Evolutionary conservation across 78 protist genomes (phyloP), one percentile per base, ranked within the genome.

Genomic region (Pigoraptor vietnamica): DNA sequence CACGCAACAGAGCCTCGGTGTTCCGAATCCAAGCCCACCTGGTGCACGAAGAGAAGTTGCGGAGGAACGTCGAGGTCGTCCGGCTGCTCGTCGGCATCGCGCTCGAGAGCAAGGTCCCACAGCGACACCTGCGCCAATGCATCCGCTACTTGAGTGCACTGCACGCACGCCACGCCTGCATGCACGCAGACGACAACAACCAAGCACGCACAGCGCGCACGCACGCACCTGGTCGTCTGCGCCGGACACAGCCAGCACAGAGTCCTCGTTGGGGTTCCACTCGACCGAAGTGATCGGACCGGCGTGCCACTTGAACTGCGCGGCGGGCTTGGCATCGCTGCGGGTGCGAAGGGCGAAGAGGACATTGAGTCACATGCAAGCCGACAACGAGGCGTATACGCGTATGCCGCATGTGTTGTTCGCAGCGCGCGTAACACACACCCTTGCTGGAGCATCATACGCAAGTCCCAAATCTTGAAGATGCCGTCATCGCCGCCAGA

Each of bases 401-500:
- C n/a, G n/a, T n/a, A n/a, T n/a, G n/a, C n/a, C n/a, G n/a, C n/a
- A n/a, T n/a, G n/a, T n/a, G n/a, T 21, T 48, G 67, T 48, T 48
- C 67, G 67, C 6, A 21, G 67, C 6, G 67, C 29, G 67, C 6
- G 14, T 48, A 14, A 6, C 6, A 6, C 14, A 21, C 67, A 48
- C n/a, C 38, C 81, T n/a, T 93, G 79, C 87, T 36, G 35, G 33
- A 79, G n/a, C 81, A 96, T 92, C 37, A 23, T 92, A 40, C 99
- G 95, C 1, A 98, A 90, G 88, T 98, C 99, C 99, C 99, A 98
- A 1, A 98, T 92, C 37, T 88, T 24, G 55, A 98, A 94, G n/a
- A 81, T 79, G 39, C 99, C 99, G 67, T 94, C 98, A 90, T 98
- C 99, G 33, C 95, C 94, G 79, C 99, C 99, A n/a, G 98, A 94